These are phyloP conservation scores for Phytophthora pseudosyringae DNA, from an alignment of 352 stramenopile species.

Conservation along the genomic window DNA sequence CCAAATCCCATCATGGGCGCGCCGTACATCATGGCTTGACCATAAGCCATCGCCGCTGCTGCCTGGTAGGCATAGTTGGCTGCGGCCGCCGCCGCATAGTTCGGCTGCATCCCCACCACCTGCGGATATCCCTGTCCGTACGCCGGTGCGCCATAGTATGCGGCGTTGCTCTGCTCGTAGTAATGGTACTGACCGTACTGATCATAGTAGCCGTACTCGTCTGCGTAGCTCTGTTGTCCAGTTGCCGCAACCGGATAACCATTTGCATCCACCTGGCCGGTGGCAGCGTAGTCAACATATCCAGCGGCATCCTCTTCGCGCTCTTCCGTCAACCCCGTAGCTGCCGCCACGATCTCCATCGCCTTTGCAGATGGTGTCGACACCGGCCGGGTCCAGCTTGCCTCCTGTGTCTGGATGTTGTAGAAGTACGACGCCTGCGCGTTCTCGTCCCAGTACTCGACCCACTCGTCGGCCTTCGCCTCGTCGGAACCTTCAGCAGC, in stretches of 20 bases:
- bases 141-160: conserved; percentile 37
- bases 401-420: conserved; percentile 89
- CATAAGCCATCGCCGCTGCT: conserved; percentile 63
- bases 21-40: conserved; percentile 51
- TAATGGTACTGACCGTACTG: conserved; percentile 85
- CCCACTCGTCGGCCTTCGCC: conserved; percentile 70
- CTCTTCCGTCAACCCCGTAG: conserved; percentile 26
- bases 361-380: conserved; percentile 45
- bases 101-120: conserved; percentile 52
- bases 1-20: conserved; percentile 47
- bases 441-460: conserved; percentile 92
- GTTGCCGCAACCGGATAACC: conserved; percentile 35
- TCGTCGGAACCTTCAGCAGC: conserved; percentile 11
- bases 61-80: conserved; percentile 68
- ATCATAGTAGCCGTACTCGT: conserved; percentile 87
- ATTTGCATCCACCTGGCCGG: conserved; percentile 37
- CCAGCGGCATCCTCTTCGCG: conserved; percentile 14
- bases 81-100: conserved; percentile 49
- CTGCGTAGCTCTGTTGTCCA: conserved; percentile 51
- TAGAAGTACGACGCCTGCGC: conserved; percentile 90
- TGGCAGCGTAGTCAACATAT: conserved; percentile 54
- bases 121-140: conserved; percentile 32
- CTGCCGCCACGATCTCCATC: conserved; percentile 45
- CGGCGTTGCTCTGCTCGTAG: conserved; percentile 61
- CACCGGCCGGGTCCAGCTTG: conserved; percentile 80